Evolutionary conservation across 768 basidiomycete genomes (phyloP), one percentile per base, ranked within the genome.

Genomic region (Nidularia pulvinata): DNA sequence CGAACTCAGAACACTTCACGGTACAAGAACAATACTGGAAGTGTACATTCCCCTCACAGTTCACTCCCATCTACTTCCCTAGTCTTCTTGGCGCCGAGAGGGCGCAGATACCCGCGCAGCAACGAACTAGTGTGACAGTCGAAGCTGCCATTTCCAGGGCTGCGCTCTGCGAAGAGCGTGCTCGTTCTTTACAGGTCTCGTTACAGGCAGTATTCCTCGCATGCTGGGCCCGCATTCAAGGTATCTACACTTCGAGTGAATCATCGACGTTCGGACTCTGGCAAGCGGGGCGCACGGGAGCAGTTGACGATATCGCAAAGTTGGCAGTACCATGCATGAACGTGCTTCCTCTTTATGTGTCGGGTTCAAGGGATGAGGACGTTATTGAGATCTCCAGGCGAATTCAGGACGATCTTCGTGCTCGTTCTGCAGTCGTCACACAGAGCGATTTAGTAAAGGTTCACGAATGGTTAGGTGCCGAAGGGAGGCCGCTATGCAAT

Each of bases 301-400:
- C 63, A 9, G 42, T 73, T 19, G 61, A 68, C 25, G 61, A 68
- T 16, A 61, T 75, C 19, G 72, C 71, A 32, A 66, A 62, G 35
- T 55, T 80, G n/a, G 74, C 74, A 4, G 57, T 72, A 14, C 77
- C 78, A n/a, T 78, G 75, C 55, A 66, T 76, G 62, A 79, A 80
- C 52, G 66, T 77, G 7, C 54, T 79, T 16, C 77, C 78, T 25
- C 57, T 79, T 47, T 61, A 65, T 51, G 61, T 77, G 7, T 45
- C 59, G 5, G 57, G 54, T 14, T 51, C 63, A 19, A 34, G 58
- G 19, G 37, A 56, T 46, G 57, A 37, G 6, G 52, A 56, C 49
- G 46, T 57, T 2, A 50, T 74, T 7, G 63, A 65, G 6, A 57
- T 71, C 13, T 71, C 75, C 2, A 60, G 57, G 46, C 51, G 45